phyloP scores from a whole-genome alignment of 192 early-diverging fungal genomes.

The Rhizophagus prolifer region DNA sequence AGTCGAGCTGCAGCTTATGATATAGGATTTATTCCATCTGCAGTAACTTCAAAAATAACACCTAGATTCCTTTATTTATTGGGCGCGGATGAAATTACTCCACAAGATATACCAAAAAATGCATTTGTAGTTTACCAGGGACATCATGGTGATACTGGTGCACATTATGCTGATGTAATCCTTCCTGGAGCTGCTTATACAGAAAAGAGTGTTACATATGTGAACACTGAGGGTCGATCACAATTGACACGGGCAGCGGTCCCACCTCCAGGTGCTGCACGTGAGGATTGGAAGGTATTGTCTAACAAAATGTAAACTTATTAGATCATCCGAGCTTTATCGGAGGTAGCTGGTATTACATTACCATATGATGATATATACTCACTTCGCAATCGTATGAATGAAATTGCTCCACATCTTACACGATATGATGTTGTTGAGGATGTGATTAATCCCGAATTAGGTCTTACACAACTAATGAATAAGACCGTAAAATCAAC shows the following conservation, averaged over 20 bases:
- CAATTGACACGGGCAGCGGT: conserved; percentile 94
- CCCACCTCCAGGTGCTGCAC: conserved; percentile 80
- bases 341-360: conserved; percentile 81
- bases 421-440: conserved; percentile 70
- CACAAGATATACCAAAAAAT: conserved; percentile 76
- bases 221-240: conserved; percentile 96
- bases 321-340: conserved; percentile 89
- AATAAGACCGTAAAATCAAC: conserved; percentile 37
- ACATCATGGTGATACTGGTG: conserved; percentile 97
- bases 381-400: conserved; percentile 82
- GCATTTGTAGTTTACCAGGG: conserved; percentile 99
- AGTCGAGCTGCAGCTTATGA: conserved; percentile 87
- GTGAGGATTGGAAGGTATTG: conserved; percentile 93
- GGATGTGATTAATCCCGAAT: conserved; percentile 52
- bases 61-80: conserved; percentile 88
- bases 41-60: conserved; percentile 33
- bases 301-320: background rate
- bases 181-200: conserved; percentile 95
- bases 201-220: conserved; percentile 92
- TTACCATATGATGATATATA: conserved; percentile 89
- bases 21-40: conserved; percentile 78
- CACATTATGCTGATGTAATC: conserved; percentile 92
- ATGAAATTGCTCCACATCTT: conserved; percentile 83
- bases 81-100: conserved; percentile 82
- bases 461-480: conserved; percentile 65